phyloP scores from a whole-genome alignment of 2,329 filamentous ascomycete genomes.

The Neocucurbitaria cava region DNA sequence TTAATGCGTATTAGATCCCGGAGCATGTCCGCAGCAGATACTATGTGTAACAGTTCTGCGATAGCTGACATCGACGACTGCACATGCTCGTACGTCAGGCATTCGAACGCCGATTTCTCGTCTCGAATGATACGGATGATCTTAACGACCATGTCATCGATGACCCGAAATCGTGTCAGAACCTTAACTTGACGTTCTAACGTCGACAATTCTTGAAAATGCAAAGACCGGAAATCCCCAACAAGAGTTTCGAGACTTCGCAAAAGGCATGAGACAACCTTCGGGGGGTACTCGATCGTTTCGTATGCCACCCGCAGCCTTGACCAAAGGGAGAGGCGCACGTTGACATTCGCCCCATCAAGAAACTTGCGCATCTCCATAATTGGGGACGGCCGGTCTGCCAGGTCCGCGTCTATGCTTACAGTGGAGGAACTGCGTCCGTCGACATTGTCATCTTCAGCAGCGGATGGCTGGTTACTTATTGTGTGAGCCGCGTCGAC shows the following conservation, averaged over 20 bases:
- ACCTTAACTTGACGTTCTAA: slow-evolving; percentile 74
- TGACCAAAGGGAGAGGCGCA: slow-evolving; percentile 88
- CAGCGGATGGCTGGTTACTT: not conserved
- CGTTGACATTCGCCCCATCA: slow-evolving; percentile 77
- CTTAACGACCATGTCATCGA: slow-evolving; percentile 78
- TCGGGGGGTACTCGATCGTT: slow-evolving; percentile 82
- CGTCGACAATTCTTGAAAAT: slow-evolving; percentile 61
- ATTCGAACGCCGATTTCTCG: slow-evolving; percentile 76
- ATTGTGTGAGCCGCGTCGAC: slow-evolving; percentile 5
- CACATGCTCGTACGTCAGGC: slow-evolving; percentile 81
- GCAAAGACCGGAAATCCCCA: slow-evolving; percentile 68
- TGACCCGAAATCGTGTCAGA: slow-evolving; percentile 76
- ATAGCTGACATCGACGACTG: slow-evolving; percentile 75
- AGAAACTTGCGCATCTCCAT: slow-evolving; percentile 87
- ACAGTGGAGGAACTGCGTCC: slow-evolving; percentile 19
- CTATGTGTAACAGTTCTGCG: slow-evolving; percentile 72
- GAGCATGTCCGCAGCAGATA: slow-evolving; percentile 81
- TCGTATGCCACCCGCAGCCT: slow-evolving; percentile 89
- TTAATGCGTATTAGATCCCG: slow-evolving; percentile 88
- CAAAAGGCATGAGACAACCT: slow-evolving; percentile 86
- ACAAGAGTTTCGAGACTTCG: slow-evolving; percentile 86
- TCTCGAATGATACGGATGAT: slow-evolving; percentile 71
- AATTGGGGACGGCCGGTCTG: slow-evolving; percentile 49
- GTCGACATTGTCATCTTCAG: slow-evolving; percentile 12
- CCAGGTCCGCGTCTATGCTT: slow-evolving; percentile 7